Base-by-base conservation (phyloP, 2,329 filamentous ascomycete species). In the Ophioceras dolichostomum region DNA sequence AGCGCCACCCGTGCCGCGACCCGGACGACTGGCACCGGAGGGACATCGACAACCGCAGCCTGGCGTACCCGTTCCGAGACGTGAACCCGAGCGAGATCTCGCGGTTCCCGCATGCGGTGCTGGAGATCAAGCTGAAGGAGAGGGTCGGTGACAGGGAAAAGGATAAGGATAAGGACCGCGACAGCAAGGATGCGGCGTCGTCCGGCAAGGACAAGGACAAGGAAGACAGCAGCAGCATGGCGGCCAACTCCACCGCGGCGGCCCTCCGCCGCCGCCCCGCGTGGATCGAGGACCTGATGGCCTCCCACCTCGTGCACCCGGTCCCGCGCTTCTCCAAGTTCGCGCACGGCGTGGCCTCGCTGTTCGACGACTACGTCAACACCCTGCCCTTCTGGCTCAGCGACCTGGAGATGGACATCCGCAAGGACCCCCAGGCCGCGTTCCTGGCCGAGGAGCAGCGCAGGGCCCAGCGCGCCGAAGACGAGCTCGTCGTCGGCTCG, bases 311-410 rank as follows among this genome's bases (percentile, higher is more conserved):
- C 4, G 83, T 98, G 44, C 87, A 94, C 54, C 78, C 87, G 32
- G 79, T 83, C 0, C 85, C 88, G 2, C 77, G 83, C 36, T 98
- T 98, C 62, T 95, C 87, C 50, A 98, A 98, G 58, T 98, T 96
- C 49, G 83, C 94, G 3, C 89, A 98, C 50, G 91, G 91, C 43
- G 79, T 93, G 4, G 88, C 89, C 7, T 79, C 81, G 28, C 69
- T 98, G 2, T 96, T 96, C 48, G 91, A 96, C 51, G 86, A 98
- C 58, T 77, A 94, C 52, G 88, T 98, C 57, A 96, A 96, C 61
- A 88, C 77, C 44, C 78, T 96, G 51, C 91, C 91, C 12, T 95
- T 96, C 64, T 98, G 91, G 91, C 73, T 96, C 24, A 81, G 81
- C 49, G 83, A 94, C 44, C 70, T 96, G 31, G 89, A 95, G 54